A percentile compares a stretch with the other conserved stretches of the same genome.
Evolutionary conservation across 164 flowering plant genomes (phyloP).

Genomic region (Vitis rupestris): DNA sequence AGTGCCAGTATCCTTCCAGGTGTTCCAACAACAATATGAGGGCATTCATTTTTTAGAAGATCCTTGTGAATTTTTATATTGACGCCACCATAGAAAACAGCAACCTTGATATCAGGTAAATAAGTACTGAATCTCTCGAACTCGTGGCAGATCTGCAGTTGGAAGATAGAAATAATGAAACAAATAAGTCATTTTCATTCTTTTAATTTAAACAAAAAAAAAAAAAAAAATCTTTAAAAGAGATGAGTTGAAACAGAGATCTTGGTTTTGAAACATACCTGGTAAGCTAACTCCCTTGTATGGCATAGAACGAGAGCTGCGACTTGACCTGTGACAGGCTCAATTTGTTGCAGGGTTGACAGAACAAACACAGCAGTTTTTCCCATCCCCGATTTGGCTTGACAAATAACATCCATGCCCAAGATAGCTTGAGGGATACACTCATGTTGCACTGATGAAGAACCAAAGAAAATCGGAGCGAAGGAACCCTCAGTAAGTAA

Average conservation of each 20-base stretch:
- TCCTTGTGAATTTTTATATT: slow-evolving; percentile 85
- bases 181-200: no score
- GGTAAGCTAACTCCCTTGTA: slow-evolving; percentile 97
- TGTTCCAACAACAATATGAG: slow-evolving; percentile 97
- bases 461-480: slow-evolving; percentile 64
- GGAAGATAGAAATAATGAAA: not conserved
- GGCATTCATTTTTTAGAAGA: slow-evolving; percentile 89
- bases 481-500: slow-evolving; percentile 60
- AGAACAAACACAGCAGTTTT: slow-evolving; percentile 98
- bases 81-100: slow-evolving; percentile 97
- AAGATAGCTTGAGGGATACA: slow-evolving; percentile 97
- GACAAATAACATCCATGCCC: slow-evolving; percentile 99
- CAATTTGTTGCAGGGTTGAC: slow-evolving; percentile 88
- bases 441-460: slow-evolving; percentile 97
- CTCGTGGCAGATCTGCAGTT: slow-evolving; percentile 85
- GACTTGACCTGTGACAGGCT: slow-evolving; percentile 93
- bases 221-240: not conserved
- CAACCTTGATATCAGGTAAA: slow-evolving; percentile 81
- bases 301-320: slow-evolving; percentile 95
- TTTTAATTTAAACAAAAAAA: no score
- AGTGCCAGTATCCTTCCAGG: slow-evolving; percentile 92
- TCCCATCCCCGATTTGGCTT: slow-evolving; percentile 99
- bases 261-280: slow-evolving; percentile 40
- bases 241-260: not conserved
- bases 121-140: slow-evolving; percentile 94